Percentiles rank a stretch among this genome's conserved stretches.
These are phyloP conservation scores for Strigomonas culicis DNA, from an alignment of 208 protist species.

Conservation along the genomic window DNA sequence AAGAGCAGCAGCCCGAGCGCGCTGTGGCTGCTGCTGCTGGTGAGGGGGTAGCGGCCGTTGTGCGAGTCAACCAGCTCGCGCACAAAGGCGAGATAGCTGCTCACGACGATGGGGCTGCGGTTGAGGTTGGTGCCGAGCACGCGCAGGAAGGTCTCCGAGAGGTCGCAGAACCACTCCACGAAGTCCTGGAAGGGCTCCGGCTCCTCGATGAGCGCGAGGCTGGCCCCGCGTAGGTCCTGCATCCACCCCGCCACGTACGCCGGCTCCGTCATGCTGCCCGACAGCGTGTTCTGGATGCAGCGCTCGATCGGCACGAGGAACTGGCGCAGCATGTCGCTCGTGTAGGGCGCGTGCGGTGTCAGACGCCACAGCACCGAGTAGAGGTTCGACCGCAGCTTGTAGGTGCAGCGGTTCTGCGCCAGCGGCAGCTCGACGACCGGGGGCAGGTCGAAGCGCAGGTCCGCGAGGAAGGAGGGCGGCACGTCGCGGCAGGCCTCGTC, in stretches of 20 bases:
- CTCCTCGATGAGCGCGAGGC: slow-evolving; percentile 42
- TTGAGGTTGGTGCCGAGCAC: slow-evolving; percentile 32
- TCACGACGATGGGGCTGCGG: slow-evolving; percentile 58
- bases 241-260: slow-evolving; percentile 84
- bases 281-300: slow-evolving; percentile 68
- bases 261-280: slow-evolving; percentile 29
- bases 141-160: slow-evolving; percentile 34
- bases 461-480: slow-evolving; percentile 35
- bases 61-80: slow-evolving; percentile 53
- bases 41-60: slow-evolving; percentile 25
- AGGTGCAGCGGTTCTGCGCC: slow-evolving; percentile 56
- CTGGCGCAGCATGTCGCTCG: slow-evolving; percentile 25
- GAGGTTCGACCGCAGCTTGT: slow-evolving; percentile 79
- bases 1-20: slow-evolving; percentile 72
- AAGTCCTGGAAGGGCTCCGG: slow-evolving; percentile 52
- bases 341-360: slow-evolving; percentile 25
- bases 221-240: slow-evolving; percentile 73
- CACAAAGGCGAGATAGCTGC: slow-evolving; percentile 68
- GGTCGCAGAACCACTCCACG: slow-evolving; percentile 71
- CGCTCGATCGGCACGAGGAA: slow-evolving; percentile 64
- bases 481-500: slow-evolving; percentile 64
- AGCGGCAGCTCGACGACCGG: slow-evolving; percentile 75
- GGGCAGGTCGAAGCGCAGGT: slow-evolving; percentile 69
- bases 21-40: slow-evolving; percentile 44
- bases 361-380: slow-evolving; percentile 68